Conservation (phyloP, 169 alveolate genomes). For the Plasmodium falciparum region DNA sequence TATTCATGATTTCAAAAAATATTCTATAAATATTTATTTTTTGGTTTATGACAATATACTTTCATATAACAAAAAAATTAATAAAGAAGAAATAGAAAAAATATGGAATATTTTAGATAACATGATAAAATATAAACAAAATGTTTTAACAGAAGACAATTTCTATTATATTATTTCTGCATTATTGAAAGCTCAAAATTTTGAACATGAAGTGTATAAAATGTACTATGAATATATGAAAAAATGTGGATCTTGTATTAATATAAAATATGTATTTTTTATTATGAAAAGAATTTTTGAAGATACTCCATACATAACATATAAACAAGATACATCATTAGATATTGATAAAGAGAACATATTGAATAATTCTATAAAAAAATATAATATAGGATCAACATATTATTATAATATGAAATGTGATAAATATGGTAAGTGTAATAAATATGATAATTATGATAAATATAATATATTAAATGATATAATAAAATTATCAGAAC, state of each 20-base stretch:
- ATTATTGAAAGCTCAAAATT: not conserved
- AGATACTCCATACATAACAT: not conserved
- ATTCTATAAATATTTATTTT: slow-evolving; percentile 31
- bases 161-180: slow-evolving; percentile 34
- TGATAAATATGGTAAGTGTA: not conserved
- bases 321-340: no score
- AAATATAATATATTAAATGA: not conserved
- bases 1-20: not conserved
- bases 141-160: slow-evolving; percentile 23
- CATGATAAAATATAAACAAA: slow-evolving; percentile 6
- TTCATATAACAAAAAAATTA: not conserved
- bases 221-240: slow-evolving; percentile 7
- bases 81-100: not conserved
- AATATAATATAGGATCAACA: not conserved
- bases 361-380: not conserved
- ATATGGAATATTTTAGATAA: not conserved
- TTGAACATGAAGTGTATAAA: slow-evolving; percentile 15
- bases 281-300: slow-evolving; percentile 31
- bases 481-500: slow-evolving; percentile 10
- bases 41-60: slow-evolving; percentile 9
- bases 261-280: slow-evolving; percentile 11
- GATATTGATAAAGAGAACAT: no score
- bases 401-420: not conserved
- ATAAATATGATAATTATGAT: not conserved
- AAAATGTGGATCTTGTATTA: not conserved